These are phyloP conservation scores for Neurospora sp. DNA, from an alignment of 495 filamentous ascomycete genomes.

Conservation along the genomic window DNA sequence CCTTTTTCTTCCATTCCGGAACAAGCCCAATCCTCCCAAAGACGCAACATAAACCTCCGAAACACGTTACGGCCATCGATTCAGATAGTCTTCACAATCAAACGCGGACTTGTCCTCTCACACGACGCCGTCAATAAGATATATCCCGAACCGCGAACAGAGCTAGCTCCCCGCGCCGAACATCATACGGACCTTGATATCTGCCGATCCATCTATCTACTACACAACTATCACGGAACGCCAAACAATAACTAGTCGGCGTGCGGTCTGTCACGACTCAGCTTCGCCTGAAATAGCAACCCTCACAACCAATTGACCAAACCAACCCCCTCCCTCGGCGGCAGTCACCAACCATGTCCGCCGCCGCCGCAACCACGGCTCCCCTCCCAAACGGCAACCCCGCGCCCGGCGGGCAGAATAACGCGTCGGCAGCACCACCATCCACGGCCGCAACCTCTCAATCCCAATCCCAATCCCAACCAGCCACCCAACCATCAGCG, in stretches of 20 bases:
- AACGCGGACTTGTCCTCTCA: neutral
- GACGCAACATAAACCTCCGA: neutral
- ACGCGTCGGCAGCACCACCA: constrained; percentile 1
- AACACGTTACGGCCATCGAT: neutral
- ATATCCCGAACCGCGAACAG: neutral
- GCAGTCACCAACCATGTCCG: constrained; percentile 4
- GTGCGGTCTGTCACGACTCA: neutral
- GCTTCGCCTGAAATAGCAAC: neutral
- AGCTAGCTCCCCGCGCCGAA: neutral
- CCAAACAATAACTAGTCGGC: neutral
- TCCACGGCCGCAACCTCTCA: constrained; percentile 20
- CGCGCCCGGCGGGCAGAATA: neutral
- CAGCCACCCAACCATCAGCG: constrained; percentile 5
- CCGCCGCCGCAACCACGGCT: constrained; percentile 16
- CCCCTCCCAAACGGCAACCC: constrained; percentile 34
- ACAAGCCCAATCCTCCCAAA: neutral
- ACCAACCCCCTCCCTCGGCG: neutral
- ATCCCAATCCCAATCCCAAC: constrained; percentile 23
- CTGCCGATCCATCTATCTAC: neutral
- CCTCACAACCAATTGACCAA: constrained; percentile 1
- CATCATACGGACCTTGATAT: neutral
- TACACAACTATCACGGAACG: neutral
- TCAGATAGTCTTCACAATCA: neutral
- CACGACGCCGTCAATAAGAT: neutral
- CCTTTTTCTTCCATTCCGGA: neutral